Evolutionary conservation across 2,329 filamentous ascomycete genomes (phyloP).

Genomic region (Lecanoromycetidae sp.): DNA sequence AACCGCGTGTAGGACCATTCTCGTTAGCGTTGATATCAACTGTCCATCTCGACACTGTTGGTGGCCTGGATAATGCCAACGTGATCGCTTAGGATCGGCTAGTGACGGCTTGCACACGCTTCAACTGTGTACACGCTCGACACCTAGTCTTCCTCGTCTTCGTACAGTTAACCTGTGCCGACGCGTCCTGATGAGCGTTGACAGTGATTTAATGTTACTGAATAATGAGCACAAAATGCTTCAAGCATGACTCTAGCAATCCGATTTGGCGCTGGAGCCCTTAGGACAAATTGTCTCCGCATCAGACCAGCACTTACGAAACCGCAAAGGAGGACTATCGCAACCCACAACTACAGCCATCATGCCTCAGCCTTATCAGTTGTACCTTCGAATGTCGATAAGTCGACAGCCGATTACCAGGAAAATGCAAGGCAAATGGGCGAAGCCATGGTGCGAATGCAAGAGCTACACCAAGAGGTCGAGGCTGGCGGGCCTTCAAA

Average conservation of each 20-base stretch:
- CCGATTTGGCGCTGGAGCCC: not conserved
- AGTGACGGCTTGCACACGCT: too few relatives aligned
- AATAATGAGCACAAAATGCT: not conserved
- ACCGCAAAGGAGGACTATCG: conserved; percentile 23
- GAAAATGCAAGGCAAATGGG: conserved; percentile 72
- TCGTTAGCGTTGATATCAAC: too few relatives aligned
- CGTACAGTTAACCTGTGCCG: too few relatives aligned
- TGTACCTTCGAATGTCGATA: conserved; percentile 64
- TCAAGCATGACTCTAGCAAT: not conserved
- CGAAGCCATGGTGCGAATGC: conserved; percentile 56
- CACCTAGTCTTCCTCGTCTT: too few relatives aligned
- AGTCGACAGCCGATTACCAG: conserved; percentile 62
- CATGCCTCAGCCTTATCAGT: conserved; percentile 75
- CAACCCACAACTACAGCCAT: conserved; percentile 67
- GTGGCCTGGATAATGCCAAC: too few relatives aligned
- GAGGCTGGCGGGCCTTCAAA: conserved; percentile 68
- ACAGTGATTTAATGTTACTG: not conserved
- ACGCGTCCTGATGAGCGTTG: too few relatives aligned
- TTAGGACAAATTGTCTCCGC: not conserved
- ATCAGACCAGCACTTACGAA: not conserved
- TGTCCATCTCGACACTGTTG: too few relatives aligned
- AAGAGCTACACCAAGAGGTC: conserved; percentile 57
- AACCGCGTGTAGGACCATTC: too few relatives aligned
- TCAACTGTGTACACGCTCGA: too few relatives aligned
- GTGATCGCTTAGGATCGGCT: too few relatives aligned